Percentiles rank a stretch among this genome's conserved stretches.
phyloP scores from a whole-genome alignment of 306 rosid genomes.

The Quercus agrifolia region DNA sequence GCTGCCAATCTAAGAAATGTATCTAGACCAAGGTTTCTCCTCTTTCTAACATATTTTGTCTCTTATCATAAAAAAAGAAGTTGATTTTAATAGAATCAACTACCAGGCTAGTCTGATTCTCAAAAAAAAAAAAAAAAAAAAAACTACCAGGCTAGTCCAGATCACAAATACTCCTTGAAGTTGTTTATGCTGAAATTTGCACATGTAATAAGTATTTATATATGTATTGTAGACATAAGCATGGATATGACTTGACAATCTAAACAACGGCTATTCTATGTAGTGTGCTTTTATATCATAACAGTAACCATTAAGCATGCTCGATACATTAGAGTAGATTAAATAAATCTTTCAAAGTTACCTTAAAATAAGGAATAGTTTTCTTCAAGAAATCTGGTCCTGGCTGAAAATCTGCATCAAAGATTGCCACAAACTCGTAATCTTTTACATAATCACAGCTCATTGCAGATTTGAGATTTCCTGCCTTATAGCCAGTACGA shows the following conservation, averaged over 20 bases:
- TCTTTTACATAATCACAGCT: constrained; percentile 90
- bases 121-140: no score
- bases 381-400: constrained; percentile 92
- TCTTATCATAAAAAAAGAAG: background rate
- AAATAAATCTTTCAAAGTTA: constrained; percentile 20
- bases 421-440: constrained; percentile 92
- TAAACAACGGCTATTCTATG: background rate
- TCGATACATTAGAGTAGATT: background rate
- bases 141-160: background rate
- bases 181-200: background rate
- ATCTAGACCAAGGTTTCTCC: background rate
- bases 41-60: background rate
- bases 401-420: constrained; percentile 98
- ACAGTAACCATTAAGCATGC: constrained; percentile 5
- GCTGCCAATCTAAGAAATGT: background rate
- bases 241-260: background rate
- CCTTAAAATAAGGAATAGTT: constrained; percentile 94
- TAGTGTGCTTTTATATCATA: constrained; percentile 4
- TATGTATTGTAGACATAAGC: background rate
- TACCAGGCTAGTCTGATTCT: background rate
- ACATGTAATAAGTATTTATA: background rate
- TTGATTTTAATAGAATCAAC: background rate
- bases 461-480: constrained; percentile 99
- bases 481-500: constrained; percentile 96
- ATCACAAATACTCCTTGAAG: background rate